Conservation (phyloP, 2,329 filamentous ascomycete genomes). For the Pezicula rhizophila region DNA sequence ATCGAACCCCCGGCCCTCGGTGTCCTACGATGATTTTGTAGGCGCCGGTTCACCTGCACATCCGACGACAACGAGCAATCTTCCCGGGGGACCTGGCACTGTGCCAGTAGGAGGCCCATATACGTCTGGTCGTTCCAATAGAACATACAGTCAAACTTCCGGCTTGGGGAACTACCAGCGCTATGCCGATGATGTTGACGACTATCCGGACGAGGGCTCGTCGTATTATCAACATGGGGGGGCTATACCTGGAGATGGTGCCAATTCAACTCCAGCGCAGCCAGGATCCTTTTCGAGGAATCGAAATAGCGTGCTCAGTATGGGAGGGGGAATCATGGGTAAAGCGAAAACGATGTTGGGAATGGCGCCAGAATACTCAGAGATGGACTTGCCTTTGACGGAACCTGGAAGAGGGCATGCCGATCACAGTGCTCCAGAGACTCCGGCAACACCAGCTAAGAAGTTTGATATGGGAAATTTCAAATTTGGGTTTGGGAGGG, state of each 20-base stretch:
- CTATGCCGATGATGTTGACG: slow-evolving; percentile 84
- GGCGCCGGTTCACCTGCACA: slow-evolving; percentile 55
- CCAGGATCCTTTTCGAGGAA: slow-evolving; percentile 55
- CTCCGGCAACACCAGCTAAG: slow-evolving; percentile 38
- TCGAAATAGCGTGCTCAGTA: slow-evolving; percentile 79
- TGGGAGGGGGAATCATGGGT: slow-evolving; percentile 83
- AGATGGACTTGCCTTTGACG: slow-evolving; percentile 96
- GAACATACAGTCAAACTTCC: slow-evolving; percentile 61
- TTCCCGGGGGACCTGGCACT: slow-evolving; percentile 26
- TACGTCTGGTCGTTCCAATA: slow-evolving; percentile 8
- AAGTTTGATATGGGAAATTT: slow-evolving; percentile 69
- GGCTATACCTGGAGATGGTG: slow-evolving; percentile 50
- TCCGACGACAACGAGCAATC: slow-evolving; percentile 35
- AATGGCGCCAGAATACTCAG: slow-evolving; percentile 81
- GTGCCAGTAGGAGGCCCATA: slow-evolving; percentile 21
- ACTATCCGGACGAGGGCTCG: slow-evolving; percentile 70
- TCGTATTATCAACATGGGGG: slow-evolving; percentile 78
- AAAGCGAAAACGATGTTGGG: slow-evolving; percentile 86
- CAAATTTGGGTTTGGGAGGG: slow-evolving; percentile 85
- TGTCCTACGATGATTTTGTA: slow-evolving; percentile 93
- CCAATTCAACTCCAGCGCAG: slow-evolving; percentile 29
- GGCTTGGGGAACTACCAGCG: slow-evolving; percentile 83
- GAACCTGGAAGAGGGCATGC: slow-evolving; percentile 53
- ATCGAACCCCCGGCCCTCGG: slow-evolving; percentile 67
- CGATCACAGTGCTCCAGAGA: slow-evolving; percentile 39